Conservation (phyloP, 2,329 filamentous ascomycete genomes). For the Dendryphion nanum region DNA sequence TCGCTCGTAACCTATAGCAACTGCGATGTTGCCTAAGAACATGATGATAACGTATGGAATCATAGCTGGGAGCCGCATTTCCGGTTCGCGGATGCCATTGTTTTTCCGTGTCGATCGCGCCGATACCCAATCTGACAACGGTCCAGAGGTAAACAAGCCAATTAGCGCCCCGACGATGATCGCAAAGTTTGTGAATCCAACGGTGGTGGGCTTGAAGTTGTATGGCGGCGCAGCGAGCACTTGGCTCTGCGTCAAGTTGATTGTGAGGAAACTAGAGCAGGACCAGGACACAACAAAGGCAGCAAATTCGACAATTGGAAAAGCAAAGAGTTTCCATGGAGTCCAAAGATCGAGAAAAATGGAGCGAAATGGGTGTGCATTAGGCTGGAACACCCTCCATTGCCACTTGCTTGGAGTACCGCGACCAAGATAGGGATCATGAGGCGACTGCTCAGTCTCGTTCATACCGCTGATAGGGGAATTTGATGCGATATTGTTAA, state of each 20-base stretch:
- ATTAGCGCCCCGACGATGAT: conserved; percentile 55
- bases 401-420: conserved; percentile 56
- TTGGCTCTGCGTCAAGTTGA: conserved; percentile 61
- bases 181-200: conserved; percentile 57
- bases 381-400: conserved; percentile 54
- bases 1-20: conserved; percentile 53
- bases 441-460: conserved; percentile 43
- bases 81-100: conserved; percentile 56
- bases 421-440: conserved; percentile 56
- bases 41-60: conserved; percentile 58
- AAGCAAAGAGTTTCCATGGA: conserved; percentile 61
- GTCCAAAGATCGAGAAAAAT: conserved; percentile 58
- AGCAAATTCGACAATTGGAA: conserved; percentile 63
- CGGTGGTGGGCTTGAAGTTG: conserved; percentile 44
- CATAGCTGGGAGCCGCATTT: conserved; percentile 58
- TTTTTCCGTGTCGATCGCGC: conserved; percentile 54
- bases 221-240: conserved; percentile 57
- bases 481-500: conserved; percentile 17
- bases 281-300: conserved; percentile 62
- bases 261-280: conserved; percentile 56
- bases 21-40: conserved; percentile 58
- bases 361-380: conserved; percentile 45
- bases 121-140: conserved; percentile 57
- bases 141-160: conserved; percentile 55
- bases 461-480: conserved; percentile 22